These are phyloP conservation scores for Rhynchosporium agropyri DNA, from an alignment of 2,329 filamentous ascomycete genomes.

Conservation along the genomic window DNA sequence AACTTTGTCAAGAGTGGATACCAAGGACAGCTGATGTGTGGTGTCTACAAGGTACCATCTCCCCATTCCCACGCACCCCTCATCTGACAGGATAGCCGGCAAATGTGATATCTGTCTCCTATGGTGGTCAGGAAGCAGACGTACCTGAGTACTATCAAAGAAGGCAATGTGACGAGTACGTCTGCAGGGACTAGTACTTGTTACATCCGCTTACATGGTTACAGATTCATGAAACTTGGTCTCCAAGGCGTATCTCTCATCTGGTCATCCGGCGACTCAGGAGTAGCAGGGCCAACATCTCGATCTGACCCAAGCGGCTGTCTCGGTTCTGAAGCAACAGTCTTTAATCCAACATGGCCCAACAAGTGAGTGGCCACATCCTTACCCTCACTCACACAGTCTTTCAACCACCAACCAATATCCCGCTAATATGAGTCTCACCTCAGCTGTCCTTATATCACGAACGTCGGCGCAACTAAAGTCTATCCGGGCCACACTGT, in stretches of 20 bases:
- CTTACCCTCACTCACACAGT: slow-evolving; percentile 56
- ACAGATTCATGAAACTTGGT: slow-evolving; percentile 50
- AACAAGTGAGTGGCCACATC: slow-evolving; percentile 54
- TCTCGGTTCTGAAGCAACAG: slow-evolving; percentile 49
- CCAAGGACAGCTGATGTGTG: slow-evolving; percentile 47
- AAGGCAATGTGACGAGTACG: slow-evolving; percentile 52
- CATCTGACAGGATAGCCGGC: slow-evolving; percentile 13
- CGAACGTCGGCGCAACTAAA: slow-evolving; percentile 33
- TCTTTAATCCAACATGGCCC: slow-evolving; percentile 47
- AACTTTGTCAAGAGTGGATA: slow-evolving; percentile 11
- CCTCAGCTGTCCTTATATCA: slow-evolving; percentile 43
- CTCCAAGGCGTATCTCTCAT: slow-evolving; percentile 51
- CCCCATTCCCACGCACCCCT: not conserved
- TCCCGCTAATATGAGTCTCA: not conserved
- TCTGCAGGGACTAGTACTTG: not conserved
- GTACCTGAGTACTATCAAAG: slow-evolving; percentile 56
- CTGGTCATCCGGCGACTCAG: slow-evolving; percentile 51
- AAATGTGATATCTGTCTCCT: slow-evolving; percentile 21
- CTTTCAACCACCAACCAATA: slow-evolving; percentile 42
- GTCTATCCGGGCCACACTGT: slow-evolving; percentile 33
- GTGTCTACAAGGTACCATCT: slow-evolving; percentile 39
- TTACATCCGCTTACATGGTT: not conserved
- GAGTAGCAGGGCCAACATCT: slow-evolving; percentile 43
- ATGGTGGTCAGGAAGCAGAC: slow-evolving; percentile 47
- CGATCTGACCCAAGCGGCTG: slow-evolving; percentile 40